Evolutionary conservation across 2,329 filamentous ascomycete species (phyloP), one percentile per base, ranked within the genome.

Genomic region (Ophiostoma angusticollis): DNA sequence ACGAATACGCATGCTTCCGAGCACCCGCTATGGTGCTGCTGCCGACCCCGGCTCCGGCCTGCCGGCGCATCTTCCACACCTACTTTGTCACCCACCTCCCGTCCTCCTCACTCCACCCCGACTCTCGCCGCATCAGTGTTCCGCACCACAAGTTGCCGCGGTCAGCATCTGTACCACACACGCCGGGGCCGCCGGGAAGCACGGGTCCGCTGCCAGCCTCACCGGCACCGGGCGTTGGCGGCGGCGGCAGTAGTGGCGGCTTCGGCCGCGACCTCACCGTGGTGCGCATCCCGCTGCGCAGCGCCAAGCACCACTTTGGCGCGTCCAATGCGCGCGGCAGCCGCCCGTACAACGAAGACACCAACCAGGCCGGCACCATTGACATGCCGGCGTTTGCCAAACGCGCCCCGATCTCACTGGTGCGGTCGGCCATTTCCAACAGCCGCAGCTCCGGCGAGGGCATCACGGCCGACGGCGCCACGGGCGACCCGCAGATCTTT

Each of bases 81-180:
- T 96, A 98, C 65, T 98, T 98, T 59, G 84, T 96, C 43, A 94
- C 91, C 8, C 85, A 95, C 58, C 72, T 98, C 2, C 89, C 91
- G 5, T 93, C 86, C 14, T 93, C 86, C 12, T 95, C 87, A 4
- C 70, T 94, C 31, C 84, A 95, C 51, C 89, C 91, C 7, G 89
- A 96, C 59, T 82, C 83, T 25, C 70, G 77, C 40, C 63, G 67
- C 17, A 61, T 69, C 14, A 55, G 63, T 21, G 78, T 77, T 4
- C 76, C 77, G 22, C 80, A 84, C 49, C 86, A 94, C 58, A 87
- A 91, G 57, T 74, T 95, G 6, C 87, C 87, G 35, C 81, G 86
- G 50, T 74, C 84, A 49, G 84, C 84, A 18, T 91, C 85, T 33
- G 81, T 75, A 31, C 87, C 87, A 22, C 84, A 94, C 57, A 76